Conservation (phyloP, 1,139 yeast genomes). For the Scheffersomyces lignicola region DNA sequence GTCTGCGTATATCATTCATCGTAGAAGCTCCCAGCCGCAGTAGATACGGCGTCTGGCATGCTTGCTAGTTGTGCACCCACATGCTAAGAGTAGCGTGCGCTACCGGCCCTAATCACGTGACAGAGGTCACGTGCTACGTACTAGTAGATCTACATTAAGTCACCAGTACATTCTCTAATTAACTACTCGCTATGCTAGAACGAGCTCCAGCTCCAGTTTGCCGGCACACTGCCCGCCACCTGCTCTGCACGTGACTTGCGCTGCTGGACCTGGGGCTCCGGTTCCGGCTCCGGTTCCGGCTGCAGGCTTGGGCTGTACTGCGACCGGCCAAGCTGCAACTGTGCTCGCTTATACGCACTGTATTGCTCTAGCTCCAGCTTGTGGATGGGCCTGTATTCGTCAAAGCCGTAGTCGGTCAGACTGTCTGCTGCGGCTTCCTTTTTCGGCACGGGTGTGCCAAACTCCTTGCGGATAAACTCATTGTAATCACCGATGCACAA, state of each 20-base stretch:
- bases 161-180: no score
- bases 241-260: conserved; percentile 18
- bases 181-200: no score
- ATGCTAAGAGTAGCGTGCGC: no score
- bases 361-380: conserved; percentile 1
- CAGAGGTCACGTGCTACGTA: no score
- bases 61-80: no score
- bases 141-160: no score
- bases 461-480: conserved; percentile 43
- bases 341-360: conserved; percentile 1
- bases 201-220: conserved; percentile 81
- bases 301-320: conserved; percentile 8
- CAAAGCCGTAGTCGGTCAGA: background rate
- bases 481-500: conserved; percentile 72
- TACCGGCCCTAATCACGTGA: no score
- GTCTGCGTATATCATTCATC: no score
- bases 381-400: background rate
- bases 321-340: conserved; percentile 1
- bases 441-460: conserved; percentile 25
- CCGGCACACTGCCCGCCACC: conserved; percentile 60
- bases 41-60: no score
- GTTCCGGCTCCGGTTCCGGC: conserved; percentile 8
- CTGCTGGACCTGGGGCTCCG: conserved; percentile 7
- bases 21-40: no score
- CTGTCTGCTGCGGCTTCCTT: background rate